Conservation (phyloP, 2,329 filamentous ascomycete species). For the Paecilomyces formosus region DNA sequence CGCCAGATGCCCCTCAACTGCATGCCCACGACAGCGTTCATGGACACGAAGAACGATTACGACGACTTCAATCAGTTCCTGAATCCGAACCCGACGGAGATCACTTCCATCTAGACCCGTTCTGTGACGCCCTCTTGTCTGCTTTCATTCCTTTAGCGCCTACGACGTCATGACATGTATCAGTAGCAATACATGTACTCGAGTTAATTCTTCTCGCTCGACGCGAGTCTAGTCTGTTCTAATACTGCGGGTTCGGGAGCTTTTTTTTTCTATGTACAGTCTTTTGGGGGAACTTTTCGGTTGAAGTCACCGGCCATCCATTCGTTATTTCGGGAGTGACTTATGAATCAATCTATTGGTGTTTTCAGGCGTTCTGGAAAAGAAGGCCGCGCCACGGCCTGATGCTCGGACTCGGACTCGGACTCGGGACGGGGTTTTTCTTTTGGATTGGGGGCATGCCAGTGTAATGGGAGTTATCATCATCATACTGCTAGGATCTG, state of each 20-base stretch:
- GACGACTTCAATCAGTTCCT: slow-evolving; percentile 35
- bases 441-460: neutral
- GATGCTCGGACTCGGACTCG: neutral
- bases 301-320: neutral
- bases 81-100: slow-evolving; percentile 31
- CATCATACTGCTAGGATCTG: neutral
- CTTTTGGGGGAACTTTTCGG: neutral
- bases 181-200: neutral
- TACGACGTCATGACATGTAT: slow-evolving; percentile 3
- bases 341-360: neutral
- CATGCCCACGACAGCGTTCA: slow-evolving; percentile 18
- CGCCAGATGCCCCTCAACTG: slow-evolving; percentile 28
- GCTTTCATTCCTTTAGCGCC: neutral
- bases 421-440: neutral
- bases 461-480: neutral
- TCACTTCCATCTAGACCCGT: slow-evolving; percentile 23
- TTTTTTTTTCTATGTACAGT: neutral
- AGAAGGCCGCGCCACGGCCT: neutral
- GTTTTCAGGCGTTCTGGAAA: neutral
- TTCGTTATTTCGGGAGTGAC: neutral
- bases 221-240: neutral
- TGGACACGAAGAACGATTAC: slow-evolving; percentile 26
- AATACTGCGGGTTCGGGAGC: neutral
- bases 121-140: neutral
- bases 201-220: neutral